Evolutionary conservation across 306 rosid genomes (phyloP).

Genomic region (Cicer pinnatifidum): DNA sequence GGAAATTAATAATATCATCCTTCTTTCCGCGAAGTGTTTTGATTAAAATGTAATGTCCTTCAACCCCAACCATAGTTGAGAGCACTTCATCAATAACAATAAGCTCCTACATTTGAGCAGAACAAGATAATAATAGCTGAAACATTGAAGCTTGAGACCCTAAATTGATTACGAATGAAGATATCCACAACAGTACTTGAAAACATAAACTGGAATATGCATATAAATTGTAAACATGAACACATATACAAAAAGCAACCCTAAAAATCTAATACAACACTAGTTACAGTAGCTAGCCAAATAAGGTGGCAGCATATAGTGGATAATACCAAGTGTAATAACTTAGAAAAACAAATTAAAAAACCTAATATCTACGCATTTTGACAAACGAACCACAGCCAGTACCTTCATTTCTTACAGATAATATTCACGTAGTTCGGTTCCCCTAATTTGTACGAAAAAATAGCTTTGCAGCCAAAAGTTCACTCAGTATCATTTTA

Average conservation of each 20-base stretch:
- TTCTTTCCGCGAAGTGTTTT: slow-evolving; percentile 68
- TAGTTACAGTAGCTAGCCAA: neutral
- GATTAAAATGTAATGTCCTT: slow-evolving; percentile 84
- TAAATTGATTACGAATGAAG: slow-evolving; percentile 2
- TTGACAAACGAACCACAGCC: neutral
- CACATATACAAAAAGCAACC: neutral
- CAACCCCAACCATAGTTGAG: slow-evolving; percentile 84
- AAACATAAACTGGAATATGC: slow-evolving; percentile 15
- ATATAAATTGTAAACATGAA: neutral
- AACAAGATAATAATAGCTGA: slow-evolving; percentile 30
- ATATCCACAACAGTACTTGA: slow-evolving; percentile 17
- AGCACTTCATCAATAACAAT: slow-evolving; percentile 89
- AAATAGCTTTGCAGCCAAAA: neutral
- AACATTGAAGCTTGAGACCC: neutral
- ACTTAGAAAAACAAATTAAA: neutral
- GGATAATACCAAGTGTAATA: slow-evolving; percentile 3
- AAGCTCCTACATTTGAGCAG: slow-evolving; percentile 71
- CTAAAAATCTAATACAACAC: slow-evolving; percentile 21
- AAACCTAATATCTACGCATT: neutral
- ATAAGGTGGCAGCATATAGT: slow-evolving; percentile 1
- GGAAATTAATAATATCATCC: slow-evolving; percentile 56
- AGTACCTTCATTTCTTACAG: slow-evolving; percentile 3
- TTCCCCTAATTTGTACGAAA: neutral
- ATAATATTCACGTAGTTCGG: neutral
- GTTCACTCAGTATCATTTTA: neutral